phyloP scores from a whole-genome alignment of 192 early-diverging fungal species.

The Phlyctochytrium planicorne region DNA sequence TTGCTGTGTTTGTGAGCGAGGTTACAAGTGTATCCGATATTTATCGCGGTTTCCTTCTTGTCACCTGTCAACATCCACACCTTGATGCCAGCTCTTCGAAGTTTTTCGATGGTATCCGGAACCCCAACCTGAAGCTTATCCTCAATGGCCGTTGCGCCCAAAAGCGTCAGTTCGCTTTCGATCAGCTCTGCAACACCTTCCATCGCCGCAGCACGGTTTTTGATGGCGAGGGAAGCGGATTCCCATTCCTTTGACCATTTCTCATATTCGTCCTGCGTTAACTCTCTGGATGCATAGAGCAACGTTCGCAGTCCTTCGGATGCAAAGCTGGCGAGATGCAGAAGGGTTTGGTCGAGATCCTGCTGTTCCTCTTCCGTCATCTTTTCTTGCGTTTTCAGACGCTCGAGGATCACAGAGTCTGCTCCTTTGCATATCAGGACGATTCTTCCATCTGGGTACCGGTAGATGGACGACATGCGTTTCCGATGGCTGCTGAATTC shows the following conservation, averaged over 20 bases:
- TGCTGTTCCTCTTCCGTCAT: neutral
- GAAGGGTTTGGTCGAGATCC: conserved; percentile 11
- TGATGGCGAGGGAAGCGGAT: conserved; percentile 66
- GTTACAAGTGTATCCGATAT: conserved; percentile 79
- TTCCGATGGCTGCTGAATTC: conserved; percentile 42
- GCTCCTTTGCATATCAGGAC: conserved; percentile 40
- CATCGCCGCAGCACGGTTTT: conserved; percentile 71
- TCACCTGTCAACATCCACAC: conserved; percentile 91
- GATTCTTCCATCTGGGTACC: conserved; percentile 36
- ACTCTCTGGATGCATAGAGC: conserved; percentile 71
- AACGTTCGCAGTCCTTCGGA: conserved; percentile 74
- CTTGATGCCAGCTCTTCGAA: conserved; percentile 73
- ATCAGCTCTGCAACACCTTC: conserved; percentile 73
- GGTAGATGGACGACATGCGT: conserved; percentile 35
- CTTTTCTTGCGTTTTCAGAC: conserved; percentile 35
- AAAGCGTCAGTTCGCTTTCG: conserved; percentile 66
- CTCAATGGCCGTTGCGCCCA: conserved; percentile 85
- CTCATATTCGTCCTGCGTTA: conserved; percentile 68
- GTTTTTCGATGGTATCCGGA: conserved; percentile 77
- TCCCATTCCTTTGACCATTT: conserved; percentile 68
- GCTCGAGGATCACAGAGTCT: conserved; percentile 39
- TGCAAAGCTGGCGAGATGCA: conserved; percentile 29
- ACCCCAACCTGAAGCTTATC: conserved; percentile 83
- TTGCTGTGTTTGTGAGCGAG: conserved; percentile 53
- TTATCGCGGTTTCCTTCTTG: conserved; percentile 87